These are phyloP conservation scores for Boletus albobrunnescens DNA, from an alignment of 1,284 basidiomycete species.

Conservation along the genomic window DNA sequence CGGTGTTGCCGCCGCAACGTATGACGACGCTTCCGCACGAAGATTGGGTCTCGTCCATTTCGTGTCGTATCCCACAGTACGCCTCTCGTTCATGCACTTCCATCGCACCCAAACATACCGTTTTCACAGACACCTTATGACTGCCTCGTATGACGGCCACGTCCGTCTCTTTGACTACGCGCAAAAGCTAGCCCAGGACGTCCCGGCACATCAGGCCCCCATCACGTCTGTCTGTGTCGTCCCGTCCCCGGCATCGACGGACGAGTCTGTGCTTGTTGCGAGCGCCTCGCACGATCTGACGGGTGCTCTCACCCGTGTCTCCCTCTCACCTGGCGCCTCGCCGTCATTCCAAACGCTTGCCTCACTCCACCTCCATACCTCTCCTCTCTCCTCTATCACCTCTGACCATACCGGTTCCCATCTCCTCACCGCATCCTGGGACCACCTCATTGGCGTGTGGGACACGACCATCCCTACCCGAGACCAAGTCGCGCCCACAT, in stretches of 20 bases:
- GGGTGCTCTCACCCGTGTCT: constrained; percentile 58
- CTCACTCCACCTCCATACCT: constrained; percentile 76
- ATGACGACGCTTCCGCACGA: constrained; percentile 82
- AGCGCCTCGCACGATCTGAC: constrained; percentile 85
- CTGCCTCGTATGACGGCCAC: constrained; percentile 78
- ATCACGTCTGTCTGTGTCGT: constrained; percentile 72
- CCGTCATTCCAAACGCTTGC: constrained; percentile 43
- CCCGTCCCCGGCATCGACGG: constrained; percentile 28
- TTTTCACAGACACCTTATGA: constrained; percentile 59
- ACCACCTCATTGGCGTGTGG: constrained; percentile 66
- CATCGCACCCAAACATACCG: background rate
- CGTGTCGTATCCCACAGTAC: constrained; percentile 66
- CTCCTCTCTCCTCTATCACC: constrained; percentile 67
- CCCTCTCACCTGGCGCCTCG: constrained; percentile 40
- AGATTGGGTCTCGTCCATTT: constrained; percentile 90
- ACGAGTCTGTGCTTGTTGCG: constrained; percentile 56
- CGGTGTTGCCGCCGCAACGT: constrained; percentile 84
- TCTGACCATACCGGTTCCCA: constrained; percentile 52
- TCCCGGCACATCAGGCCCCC: constrained; percentile 57
- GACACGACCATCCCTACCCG: constrained; percentile 55
- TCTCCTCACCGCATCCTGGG: constrained; percentile 32
- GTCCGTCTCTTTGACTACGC: constrained; percentile 73
- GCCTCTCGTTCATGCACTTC: constrained; percentile 18
- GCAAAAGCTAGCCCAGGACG: constrained; percentile 50
- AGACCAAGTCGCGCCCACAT: constrained; percentile 53